Percentiles rank a stretch among this genome's conserved stretches.
phyloP scores from a whole-genome alignment of 768 basidiomycete genomes.

The Pholiota conissans region DNA sequence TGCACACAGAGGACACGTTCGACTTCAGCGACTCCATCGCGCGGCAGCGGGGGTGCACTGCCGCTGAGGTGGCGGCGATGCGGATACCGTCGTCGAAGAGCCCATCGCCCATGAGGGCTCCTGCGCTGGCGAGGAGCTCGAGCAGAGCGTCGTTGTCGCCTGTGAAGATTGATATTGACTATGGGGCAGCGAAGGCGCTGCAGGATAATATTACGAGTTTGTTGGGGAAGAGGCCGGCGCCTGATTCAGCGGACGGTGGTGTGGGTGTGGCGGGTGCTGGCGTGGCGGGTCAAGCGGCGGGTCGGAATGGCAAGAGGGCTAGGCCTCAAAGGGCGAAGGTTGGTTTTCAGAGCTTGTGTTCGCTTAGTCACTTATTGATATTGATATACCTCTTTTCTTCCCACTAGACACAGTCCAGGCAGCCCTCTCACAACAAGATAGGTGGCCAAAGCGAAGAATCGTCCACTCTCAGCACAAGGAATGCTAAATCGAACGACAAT shows the following conservation, averaged over 20 bases:
- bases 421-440: constrained; percentile 33
- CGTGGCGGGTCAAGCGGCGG: constrained; percentile 1
- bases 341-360: constrained; percentile 1
- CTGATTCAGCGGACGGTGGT: constrained; percentile 36
- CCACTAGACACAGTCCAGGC: constrained; percentile 37
- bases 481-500: not conserved
- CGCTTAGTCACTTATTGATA: not conserved
- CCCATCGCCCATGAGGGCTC: constrained; percentile 51
- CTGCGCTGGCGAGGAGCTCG: constrained; percentile 15
- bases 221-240: constrained; percentile 63
- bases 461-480: not conserved
- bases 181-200: constrained; percentile 54
- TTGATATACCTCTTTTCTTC: not conserved
- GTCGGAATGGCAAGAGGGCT: constrained; percentile 34
- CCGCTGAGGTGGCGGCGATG: constrained; percentile 14
- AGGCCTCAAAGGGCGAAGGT: constrained; percentile 40
- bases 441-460: constrained; percentile 3
- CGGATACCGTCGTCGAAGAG: constrained; percentile 62
- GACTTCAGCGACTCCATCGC: constrained; percentile 2
- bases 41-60: not conserved
- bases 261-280: constrained; percentile 5
- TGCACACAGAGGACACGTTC: not conserved
- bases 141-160: constrained; percentile 35
- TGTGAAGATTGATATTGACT: constrained; percentile 46
- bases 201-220: constrained; percentile 69